Evolutionary conservation across 2,329 filamentous ascomycete species (phyloP), one percentile per base, ranked within the genome.

Genomic region (Emmonsia crescens): DNA sequence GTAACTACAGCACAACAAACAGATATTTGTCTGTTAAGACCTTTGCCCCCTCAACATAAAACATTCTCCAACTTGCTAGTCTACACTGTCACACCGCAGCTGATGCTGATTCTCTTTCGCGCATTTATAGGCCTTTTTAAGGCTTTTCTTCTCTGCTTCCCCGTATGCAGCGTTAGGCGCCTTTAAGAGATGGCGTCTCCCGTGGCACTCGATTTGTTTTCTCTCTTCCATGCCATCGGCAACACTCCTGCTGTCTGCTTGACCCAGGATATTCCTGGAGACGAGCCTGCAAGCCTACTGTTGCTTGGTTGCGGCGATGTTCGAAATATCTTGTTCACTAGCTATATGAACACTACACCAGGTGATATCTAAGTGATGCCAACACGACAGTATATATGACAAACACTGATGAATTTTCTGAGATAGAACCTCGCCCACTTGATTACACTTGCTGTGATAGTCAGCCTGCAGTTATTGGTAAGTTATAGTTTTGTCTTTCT

Each of bases 391-490:
- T 21, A 31, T 31, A 5, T 29, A 19, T 58, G 19, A 21, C 27
- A 31, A 46, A 44, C 21, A 27, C 40, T 29, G 24, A 42, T 40
- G n/a, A 27, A 21, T 33, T 5, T 5, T 36, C 10, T 24, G 29
- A 0, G 12, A 55, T 58, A 62, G 63, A 62, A 49, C 33, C 42
- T 19, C 60, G 80, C 49, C 76, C 76, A 46, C 69, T 84, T 4
- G 81, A 84, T 64, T 72, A 85, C 51, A 86, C 84, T 1, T 83
- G 78, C 61, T 85, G 83, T 68, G 83, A 86, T 67, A 65, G 75
- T 52, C 75, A 83, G 33, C 70, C 77, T 14, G 76, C 75, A 21
- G 74, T 83, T 58, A 73, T 84, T 57, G 81, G 82, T 83, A 66
- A 59, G 75, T 21, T 19, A 3, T 56, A 19, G n/a, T 5, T 2